Evolutionary conservation across 495 filamentous ascomycete genomes (phyloP).

Genomic region (Hyaloscypha finlandica): DNA sequence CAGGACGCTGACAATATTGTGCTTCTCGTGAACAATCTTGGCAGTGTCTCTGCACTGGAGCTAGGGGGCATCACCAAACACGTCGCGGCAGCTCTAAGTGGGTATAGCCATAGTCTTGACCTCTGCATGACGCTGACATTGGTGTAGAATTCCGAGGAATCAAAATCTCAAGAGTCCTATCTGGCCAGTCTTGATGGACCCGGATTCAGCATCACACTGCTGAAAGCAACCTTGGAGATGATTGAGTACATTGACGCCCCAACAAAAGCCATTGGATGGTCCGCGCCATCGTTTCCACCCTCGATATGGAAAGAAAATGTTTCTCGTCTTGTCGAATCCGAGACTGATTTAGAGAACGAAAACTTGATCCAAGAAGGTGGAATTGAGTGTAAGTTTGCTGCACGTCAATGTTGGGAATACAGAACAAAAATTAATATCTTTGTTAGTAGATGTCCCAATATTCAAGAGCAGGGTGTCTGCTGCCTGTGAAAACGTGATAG

Average conservation of each 20-base stretch:
- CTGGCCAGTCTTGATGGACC: slow-evolving; percentile 61
- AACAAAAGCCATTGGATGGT: slow-evolving; percentile 68
- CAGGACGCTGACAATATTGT: slow-evolving; percentile 24
- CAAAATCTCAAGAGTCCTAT: slow-evolving; percentile 33
- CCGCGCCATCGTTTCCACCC: slow-evolving; percentile 43
- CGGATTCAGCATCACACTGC: slow-evolving; percentile 71
- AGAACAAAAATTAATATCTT: too few relatives aligned
- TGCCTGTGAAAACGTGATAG: slow-evolving; percentile 39
- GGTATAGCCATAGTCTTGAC: background rate
- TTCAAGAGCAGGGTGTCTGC: too few relatives aligned
- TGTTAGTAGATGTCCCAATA: too few relatives aligned
- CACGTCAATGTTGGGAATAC: too few relatives aligned
- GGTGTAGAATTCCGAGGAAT: slow-evolving; percentile 34
- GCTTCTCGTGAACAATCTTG: slow-evolving; percentile 61
- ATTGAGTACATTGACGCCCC: slow-evolving; percentile 70
- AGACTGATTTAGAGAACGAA: too few relatives aligned
- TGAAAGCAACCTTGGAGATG: slow-evolving; percentile 56
- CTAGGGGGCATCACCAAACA: slow-evolving; percentile 52
- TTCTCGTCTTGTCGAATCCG: too few relatives aligned
- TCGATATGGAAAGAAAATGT: slow-evolving; percentile 34
- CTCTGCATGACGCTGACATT: slow-evolving; percentile 47
- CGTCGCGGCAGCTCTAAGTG: slow-evolving; percentile 45
- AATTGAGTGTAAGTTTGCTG: too few relatives aligned
- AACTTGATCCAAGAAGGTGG: too few relatives aligned
- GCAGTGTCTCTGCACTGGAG: slow-evolving; percentile 60